phyloP scores from a whole-genome alignment of 805 yeast species.

The Starmerella bacillaris region DNA sequence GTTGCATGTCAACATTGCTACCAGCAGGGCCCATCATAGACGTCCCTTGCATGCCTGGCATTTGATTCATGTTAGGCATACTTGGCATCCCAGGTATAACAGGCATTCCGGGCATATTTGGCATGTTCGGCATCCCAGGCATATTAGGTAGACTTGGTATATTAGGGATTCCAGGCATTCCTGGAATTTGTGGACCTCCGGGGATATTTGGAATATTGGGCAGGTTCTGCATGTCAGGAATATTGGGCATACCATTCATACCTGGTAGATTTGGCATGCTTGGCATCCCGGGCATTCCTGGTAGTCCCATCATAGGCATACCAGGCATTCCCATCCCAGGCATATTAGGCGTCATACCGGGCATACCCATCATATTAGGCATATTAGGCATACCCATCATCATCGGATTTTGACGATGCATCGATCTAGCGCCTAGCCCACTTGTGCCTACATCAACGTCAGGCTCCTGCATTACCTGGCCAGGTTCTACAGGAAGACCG shows the following conservation, averaged over 20 bases:
- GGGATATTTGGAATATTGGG: constrained; percentile 19
- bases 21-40: constrained; percentile 22
- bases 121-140: constrained; percentile 13
- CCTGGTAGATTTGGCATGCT: constrained; percentile 13
- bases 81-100: constrained; percentile 14
- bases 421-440: constrained; percentile 30
- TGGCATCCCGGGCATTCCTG: constrained; percentile 12
- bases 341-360: constrained; percentile 15
- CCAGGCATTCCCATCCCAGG: constrained; percentile 7
- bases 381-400: constrained; percentile 14
- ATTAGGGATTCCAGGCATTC: constrained; percentile 19
- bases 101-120: constrained; percentile 17
- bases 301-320: constrained; percentile 11
- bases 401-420: constrained; percentile 6
- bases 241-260: constrained; percentile 10
- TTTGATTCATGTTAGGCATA: constrained; percentile 8
- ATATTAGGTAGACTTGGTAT: constrained; percentile 15
- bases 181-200: constrained; percentile 16
- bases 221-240: constrained; percentile 2
- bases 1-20: constrained; percentile 13
- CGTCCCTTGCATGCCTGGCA: constrained; percentile 20
- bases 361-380: constrained; percentile 16
- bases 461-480: constrained; percentile 84
- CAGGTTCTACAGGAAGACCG: constrained; percentile 61
- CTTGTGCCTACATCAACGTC: constrained; percentile 95